A percentile compares a stretch with the other conserved stretches of the same genome.
These are phyloP conservation scores for Thalassiosira exigua DNA, from an alignment of 352 stramenopile species.

Conservation along the genomic window DNA sequence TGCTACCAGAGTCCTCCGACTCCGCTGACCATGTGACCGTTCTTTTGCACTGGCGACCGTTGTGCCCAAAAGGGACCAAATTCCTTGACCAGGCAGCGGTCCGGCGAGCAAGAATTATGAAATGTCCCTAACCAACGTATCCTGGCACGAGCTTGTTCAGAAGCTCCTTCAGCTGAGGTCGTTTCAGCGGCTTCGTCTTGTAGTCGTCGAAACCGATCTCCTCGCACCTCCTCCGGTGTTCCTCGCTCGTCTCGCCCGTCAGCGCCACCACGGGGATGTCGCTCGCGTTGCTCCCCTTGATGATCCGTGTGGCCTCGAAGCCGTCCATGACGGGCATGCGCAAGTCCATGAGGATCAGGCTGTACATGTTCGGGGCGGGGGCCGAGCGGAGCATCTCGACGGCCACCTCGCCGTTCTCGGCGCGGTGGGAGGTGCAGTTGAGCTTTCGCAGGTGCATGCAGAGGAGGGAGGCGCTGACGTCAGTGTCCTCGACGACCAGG, in stretches of 20 bases:
- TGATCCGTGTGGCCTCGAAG: conserved; percentile 70
- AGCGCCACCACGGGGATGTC: conserved; percentile 62
- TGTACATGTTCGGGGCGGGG: conserved; percentile 61
- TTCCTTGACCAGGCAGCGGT: no score
- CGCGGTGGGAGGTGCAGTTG: conserved; percentile 53
- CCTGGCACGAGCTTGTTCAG: conserved; percentile 52
- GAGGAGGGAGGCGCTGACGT: conserved; percentile 54
- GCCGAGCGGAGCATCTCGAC: conserved; percentile 59
- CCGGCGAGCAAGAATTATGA: no score
- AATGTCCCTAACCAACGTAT: no score
- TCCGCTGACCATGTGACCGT: no score
- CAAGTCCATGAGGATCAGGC: conserved; percentile 76
- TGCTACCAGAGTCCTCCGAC: no score
- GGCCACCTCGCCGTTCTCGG: conserved; percentile 64
- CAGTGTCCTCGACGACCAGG: conserved; percentile 67
- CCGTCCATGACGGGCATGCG: conserved; percentile 77
- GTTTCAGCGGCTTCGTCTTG: conserved; percentile 60
- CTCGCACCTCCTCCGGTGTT: conserved; percentile 39
- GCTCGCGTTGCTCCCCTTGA: conserved; percentile 48
- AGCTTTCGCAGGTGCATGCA: conserved; percentile 60
- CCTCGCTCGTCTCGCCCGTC: conserved; percentile 56
- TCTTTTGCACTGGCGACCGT: no score
- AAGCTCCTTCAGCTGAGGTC: conserved; percentile 49
- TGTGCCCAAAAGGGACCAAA: no score
- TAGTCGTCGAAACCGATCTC: conserved; percentile 71